phyloP scores from a whole-genome alignment of 768 basidiomycete genomes.

The Lentinula raphanica region DNA sequence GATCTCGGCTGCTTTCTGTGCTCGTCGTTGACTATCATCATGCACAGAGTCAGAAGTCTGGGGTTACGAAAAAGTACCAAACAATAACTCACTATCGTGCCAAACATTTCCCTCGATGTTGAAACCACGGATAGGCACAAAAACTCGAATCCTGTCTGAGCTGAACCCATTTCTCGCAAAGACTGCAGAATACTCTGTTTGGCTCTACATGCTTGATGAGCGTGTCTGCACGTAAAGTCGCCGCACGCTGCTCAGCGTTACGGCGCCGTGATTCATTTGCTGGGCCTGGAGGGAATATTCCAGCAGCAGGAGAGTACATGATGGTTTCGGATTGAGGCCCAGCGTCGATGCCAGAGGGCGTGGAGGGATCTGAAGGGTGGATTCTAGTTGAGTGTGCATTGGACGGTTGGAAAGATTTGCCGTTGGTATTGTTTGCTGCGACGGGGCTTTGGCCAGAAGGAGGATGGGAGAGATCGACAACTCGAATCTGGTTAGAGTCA shows the following conservation, averaged over 20 bases:
- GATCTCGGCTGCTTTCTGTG: conserved; percentile 50
- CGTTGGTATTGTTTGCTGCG: not conserved
- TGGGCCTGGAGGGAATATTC: conserved; percentile 16
- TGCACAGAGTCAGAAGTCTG: not conserved
- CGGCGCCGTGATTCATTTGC: conserved; percentile 63
- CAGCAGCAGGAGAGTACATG: conserved; percentile 32
- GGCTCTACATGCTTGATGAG: conserved; percentile 69
- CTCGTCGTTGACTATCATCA: conserved; percentile 44
- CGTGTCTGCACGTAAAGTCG: conserved; percentile 59
- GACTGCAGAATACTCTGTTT: conserved; percentile 65
- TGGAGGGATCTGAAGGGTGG: not conserved
- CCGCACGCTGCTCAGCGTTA: conserved; percentile 76
- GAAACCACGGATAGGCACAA: conserved; percentile 79
- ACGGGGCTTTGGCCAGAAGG: not conserved
- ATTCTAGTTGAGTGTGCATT: not conserved
- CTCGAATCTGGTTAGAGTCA: not conserved
- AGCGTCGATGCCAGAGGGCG: too few species aligned
- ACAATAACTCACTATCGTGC: conserved; percentile 55
- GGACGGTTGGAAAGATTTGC: not conserved
- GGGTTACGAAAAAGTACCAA: not conserved
- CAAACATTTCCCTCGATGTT: conserved; percentile 72
- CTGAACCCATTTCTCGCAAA: conserved; percentile 83
- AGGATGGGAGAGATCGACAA: not conserved
- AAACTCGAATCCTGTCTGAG: conserved; percentile 72
- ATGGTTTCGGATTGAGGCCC: not conserved